phyloP scores from a whole-genome alignment of 768 basidiomycete species.

The Scleroderma citrinum region DNA sequence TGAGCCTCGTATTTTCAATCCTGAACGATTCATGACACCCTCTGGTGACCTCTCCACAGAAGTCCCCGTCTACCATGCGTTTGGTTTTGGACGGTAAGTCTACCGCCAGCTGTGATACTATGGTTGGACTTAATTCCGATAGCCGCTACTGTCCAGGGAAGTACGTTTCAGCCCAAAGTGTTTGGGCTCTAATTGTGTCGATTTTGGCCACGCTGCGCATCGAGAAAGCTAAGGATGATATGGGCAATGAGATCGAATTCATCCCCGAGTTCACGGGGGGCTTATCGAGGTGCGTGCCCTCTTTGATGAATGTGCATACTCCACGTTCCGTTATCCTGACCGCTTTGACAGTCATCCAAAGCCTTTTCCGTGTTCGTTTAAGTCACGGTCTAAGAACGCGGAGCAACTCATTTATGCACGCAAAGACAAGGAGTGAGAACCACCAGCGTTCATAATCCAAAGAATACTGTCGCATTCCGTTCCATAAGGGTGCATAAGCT shows the following conservation, averaged over 20 bases:
- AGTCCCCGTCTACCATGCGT: constrained; percentile 1
- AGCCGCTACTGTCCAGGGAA: constrained; percentile 31
- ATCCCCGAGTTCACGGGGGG: constrained; percentile 20
- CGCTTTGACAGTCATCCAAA: constrained; percentile 14
- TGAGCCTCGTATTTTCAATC: neutral
- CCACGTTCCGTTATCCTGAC: constrained; percentile 1
- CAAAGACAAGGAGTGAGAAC: neutral
- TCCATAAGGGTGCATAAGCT: neutral
- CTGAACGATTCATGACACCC: neutral
- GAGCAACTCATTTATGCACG: constrained; percentile 13
- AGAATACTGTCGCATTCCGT: neutral
- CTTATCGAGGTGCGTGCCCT: constrained; percentile 12
- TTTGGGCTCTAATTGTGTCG: constrained; percentile 29
- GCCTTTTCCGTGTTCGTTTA: constrained; percentile 20
- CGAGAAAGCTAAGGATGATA: constrained; percentile 18
- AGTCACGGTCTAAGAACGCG: constrained; percentile 8
- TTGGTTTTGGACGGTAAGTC: constrained; percentile 25
- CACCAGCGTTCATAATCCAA: neutral
- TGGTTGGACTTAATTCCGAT: neutral
- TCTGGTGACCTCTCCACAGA: neutral
- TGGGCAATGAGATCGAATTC: constrained; percentile 27
- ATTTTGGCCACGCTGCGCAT: constrained; percentile 26
- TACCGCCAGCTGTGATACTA: neutral
- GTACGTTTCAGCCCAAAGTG: constrained; percentile 26
- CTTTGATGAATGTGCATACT: neutral